phyloP scores from a whole-genome alignment of 163 green algal species.

The Chloroidium sp. region DNA sequence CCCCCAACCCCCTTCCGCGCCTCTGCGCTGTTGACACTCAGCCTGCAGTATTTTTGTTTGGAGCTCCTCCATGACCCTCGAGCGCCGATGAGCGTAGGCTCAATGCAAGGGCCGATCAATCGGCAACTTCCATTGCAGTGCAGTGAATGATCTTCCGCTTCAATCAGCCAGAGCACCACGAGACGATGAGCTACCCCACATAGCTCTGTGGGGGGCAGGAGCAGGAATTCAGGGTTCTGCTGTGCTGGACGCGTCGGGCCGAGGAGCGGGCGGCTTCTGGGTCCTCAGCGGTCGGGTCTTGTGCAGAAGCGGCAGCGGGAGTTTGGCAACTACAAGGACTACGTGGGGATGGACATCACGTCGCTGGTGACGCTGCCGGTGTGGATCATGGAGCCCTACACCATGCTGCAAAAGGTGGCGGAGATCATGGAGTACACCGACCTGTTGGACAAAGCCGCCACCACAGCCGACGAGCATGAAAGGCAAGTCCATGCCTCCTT shows the following conservation, averaged over 20 bases:
- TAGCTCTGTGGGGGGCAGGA: background rate
- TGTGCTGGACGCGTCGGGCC: no score
- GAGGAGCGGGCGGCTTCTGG: no score
- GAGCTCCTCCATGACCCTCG: no score
- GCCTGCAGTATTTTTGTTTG: no score
- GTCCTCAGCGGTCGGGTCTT: no score
- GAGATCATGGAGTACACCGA: slow-evolving; percentile 98
- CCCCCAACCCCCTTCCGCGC: no score
- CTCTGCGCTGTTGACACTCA: no score
- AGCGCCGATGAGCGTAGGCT: no score
- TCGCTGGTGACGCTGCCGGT: slow-evolving; percentile 88
- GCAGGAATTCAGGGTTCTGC: no score
- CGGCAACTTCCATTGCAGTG: no score
- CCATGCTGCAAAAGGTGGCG: slow-evolving; percentile 85
- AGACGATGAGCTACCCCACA: background rate
- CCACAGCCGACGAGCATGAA: slow-evolving; percentile 64
- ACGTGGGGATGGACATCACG: slow-evolving; percentile 94
- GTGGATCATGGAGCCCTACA: slow-evolving; percentile 97
- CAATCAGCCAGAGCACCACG: background rate
- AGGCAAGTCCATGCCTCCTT: background rate
- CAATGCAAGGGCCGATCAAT: no score
- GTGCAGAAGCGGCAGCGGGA: slow-evolving; percentile 39
- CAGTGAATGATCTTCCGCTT: background rate
- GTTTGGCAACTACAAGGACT: slow-evolving; percentile 65
- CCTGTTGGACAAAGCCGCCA: slow-evolving; percentile 73